Evolutionary conservation across 768 basidiomycete genomes (phyloP).

Genomic region (Panellus pusillus): DNA sequence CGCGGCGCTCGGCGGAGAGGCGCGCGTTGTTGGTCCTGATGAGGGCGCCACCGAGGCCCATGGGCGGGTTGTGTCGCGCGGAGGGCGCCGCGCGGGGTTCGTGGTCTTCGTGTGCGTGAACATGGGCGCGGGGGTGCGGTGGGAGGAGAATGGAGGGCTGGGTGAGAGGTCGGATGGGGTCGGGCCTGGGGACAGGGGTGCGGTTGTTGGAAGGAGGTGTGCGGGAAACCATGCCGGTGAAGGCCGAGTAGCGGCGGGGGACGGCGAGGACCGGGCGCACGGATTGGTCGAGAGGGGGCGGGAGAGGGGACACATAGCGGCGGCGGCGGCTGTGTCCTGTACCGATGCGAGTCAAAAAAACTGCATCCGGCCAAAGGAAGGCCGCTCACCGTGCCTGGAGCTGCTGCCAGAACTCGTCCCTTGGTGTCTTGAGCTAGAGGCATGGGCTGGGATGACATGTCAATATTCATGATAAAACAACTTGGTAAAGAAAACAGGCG

Average conservation of each 20-base stretch:
- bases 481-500: too few relatives aligned
- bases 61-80: slow-evolving; percentile 44
- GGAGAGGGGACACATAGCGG: slow-evolving; percentile 52
- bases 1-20: slow-evolving; percentile 12
- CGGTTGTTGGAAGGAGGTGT: slow-evolving; percentile 27
- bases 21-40: slow-evolving; percentile 40
- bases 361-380: too few relatives aligned
- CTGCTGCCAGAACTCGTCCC: background rate
- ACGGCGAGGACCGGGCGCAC: slow-evolving; percentile 61
- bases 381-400: background rate
- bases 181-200: slow-evolving; percentile 23
- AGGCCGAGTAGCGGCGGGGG: slow-evolving; percentile 39
- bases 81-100: too few relatives aligned
- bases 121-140: slow-evolving; percentile 45
- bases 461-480: too few relatives aligned
- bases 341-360: too few relatives aligned
- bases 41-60: slow-evolving; percentile 68
- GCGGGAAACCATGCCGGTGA: slow-evolving; percentile 36
- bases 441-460: too few relatives aligned
- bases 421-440: too few relatives aligned
- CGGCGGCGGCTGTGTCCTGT: slow-evolving; percentile 11
- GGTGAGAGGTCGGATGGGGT: slow-evolving; percentile 25
- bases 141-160: slow-evolving; percentile 7
- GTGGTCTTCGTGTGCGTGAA: background rate
- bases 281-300: slow-evolving; percentile 28